A percentile compares a stretch with the other conserved stretches of the same genome.
phyloP scores from a whole-genome alignment of 1,139 yeast species.

The Sugiyamaella xylanicola region DNA sequence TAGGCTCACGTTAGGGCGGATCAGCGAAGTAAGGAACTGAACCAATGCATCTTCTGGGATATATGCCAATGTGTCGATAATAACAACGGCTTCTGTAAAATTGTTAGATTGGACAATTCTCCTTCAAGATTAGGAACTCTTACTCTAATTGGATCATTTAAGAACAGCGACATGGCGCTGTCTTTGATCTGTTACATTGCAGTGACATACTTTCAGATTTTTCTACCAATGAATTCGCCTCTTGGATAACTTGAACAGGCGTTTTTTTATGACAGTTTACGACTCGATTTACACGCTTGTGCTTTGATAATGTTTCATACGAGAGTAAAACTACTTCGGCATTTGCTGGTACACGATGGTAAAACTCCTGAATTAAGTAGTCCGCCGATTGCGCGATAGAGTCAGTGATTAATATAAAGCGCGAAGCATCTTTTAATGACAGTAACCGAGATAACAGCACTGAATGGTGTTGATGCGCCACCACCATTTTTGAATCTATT shows the following conservation, averaged over 20 bases:
- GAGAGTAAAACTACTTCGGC: constrained; percentile 25
- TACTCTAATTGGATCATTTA: too few relatives aligned
- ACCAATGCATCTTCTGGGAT: constrained; percentile 53
- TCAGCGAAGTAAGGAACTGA: constrained; percentile 55
- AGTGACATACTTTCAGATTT: constrained; percentile 27
- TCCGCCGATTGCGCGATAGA: constrained; percentile 68
- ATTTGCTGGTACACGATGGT: constrained; percentile 43
- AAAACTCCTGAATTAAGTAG: constrained; percentile 58
- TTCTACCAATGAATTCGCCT: constrained; percentile 22
- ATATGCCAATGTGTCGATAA: constrained; percentile 73
- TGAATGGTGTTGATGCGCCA: constrained; percentile 38
- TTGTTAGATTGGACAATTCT: not conserved
- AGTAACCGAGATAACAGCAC: constrained; percentile 53
- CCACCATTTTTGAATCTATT: too few relatives aligned
- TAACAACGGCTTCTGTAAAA: constrained; percentile 38
- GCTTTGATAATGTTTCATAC: constrained; percentile 41
- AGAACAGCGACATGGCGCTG: too few relatives aligned
- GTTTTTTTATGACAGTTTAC: constrained; percentile 49
- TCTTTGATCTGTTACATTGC: too few relatives aligned
- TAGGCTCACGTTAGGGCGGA: constrained; percentile 57
- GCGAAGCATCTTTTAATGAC: constrained; percentile 68
- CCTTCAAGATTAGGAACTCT: too few relatives aligned
- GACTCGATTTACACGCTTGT: constrained; percentile 53
- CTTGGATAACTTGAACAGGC: constrained; percentile 32
- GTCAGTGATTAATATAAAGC: constrained; percentile 70